Base-by-base conservation (phyloP, 1,139 yeast species). In the Yamadazyma atlantica region DNA sequence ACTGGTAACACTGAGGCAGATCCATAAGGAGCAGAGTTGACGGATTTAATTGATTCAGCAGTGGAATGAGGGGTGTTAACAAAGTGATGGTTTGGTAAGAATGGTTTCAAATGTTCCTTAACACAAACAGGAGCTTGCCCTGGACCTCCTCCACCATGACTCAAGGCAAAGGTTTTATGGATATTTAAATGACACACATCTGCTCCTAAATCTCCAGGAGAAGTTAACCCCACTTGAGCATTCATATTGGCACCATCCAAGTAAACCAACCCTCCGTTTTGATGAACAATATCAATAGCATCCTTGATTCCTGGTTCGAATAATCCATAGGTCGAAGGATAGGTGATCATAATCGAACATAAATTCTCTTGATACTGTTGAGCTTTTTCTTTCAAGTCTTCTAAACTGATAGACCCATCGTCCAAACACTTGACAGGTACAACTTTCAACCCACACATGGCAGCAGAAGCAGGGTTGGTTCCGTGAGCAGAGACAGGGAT, bases 81-180 rank as follows among this genome's bases (percentile, higher is more conserved):
- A 39, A 84, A 69, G 29, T 78, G 75, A 62, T 92, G 97, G 25
- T 73, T 71, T 39, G 98, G 98, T 54, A 92, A 75, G 66, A 81
- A 89, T 40, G 90, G 89, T 35, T 75, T 77, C 55, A 92, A 72
- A 61, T 89, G 96, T 41, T 74, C 69, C 54, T 83, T 85, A 46
- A 90, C 97, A 74, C 97, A 89, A 44, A 92, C 94, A 41, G 98
- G 97, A 9, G 97, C 98, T 58, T 90, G 95, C 54, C 97, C 98
- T 32, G 98, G 98, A 35, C 98, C 98, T 60, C 98, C 98, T 57
- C 98, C 98, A 55, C 98, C 98, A 60, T 92, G 98, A 44, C 96
- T 95, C 58, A 92, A 89, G 35, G 97, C 92, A 71, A 92, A 92
- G 1, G 98, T 92, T 69, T 92, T 92, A 73, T 92, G 98, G 58